A percentile compares a stretch with the other conserved stretches of the same genome.
phyloP scores from a whole-genome alignment of 768 basidiomycete genomes.

The Termitomyces sp. region DNA sequence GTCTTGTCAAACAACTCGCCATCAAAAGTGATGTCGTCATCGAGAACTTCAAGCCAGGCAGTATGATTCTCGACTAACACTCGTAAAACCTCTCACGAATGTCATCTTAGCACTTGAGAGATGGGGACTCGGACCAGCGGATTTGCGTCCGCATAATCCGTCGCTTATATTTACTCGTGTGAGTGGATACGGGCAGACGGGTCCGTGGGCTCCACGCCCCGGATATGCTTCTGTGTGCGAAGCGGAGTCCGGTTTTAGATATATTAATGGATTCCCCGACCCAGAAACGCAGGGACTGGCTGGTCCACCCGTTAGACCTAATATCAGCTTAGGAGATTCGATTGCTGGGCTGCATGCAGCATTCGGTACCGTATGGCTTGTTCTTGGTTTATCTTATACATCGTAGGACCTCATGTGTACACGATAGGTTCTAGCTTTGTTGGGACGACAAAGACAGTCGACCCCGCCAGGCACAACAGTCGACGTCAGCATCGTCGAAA shows the following conservation, averaged over 20 bases:
- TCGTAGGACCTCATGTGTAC: background rate
- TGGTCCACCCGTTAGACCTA: constrained; percentile 64
- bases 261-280: constrained; percentile 65
- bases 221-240: constrained; percentile 75
- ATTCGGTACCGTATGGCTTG: constrained; percentile 65
- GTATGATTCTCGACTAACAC: constrained; percentile 30
- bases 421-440: constrained; percentile 48
- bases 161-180: constrained; percentile 88
- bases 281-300: constrained; percentile 42
- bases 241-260: constrained; percentile 69
- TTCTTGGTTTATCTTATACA: background rate
- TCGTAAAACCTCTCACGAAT: constrained; percentile 2
- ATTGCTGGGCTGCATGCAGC: constrained; percentile 69
- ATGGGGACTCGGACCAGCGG: constrained; percentile 57
- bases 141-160: constrained; percentile 69
- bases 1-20: constrained; percentile 57
- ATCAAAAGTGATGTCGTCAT: constrained; percentile 59
- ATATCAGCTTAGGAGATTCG: constrained; percentile 69
- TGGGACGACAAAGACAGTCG: constrained; percentile 36
- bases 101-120: constrained; percentile 52
- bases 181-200: constrained; percentile 71
- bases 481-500: constrained; percentile 75
- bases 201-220: constrained; percentile 65
- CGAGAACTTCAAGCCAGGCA: constrained; percentile 74
- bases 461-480: constrained; percentile 44